Base-by-base conservation (phyloP, 495 filamentous ascomycete genomes). In the Darksidea phi region DNA sequence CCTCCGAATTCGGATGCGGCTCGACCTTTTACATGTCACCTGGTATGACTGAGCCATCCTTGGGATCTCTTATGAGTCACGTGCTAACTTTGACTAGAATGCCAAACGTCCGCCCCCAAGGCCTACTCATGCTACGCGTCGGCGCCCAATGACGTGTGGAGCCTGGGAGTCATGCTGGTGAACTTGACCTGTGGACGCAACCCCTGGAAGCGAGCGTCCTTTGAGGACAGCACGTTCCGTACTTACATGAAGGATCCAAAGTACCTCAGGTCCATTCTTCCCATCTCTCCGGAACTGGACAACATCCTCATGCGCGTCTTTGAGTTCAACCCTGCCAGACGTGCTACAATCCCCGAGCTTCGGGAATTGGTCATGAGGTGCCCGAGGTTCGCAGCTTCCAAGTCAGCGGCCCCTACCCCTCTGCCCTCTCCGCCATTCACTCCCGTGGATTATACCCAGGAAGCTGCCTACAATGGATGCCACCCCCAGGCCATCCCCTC, bases 21-120 rank as follows among this genome's bases (percentile, higher is more conserved):
- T 97, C 93, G 17, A 97, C 94, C 13, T 97, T 99, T 72, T 97
- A 99, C 78, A 97, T 97, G 95, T 93, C 88, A 58, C 94, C 94
- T 83, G 94, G 94, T 97, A 89, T 76, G 82, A 59, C 50, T 51
- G 49, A 45, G 28, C 53, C 62, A 38, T 26, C 24, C 57, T 49
- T 54, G 55, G 49, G 58, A 37, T 54, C 50, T 36, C 23, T 32
- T 48, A n/a, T n/a, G n/a, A n/a, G 46, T 59, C 50, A 66, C 74
- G 69, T 37, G 55, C 57, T 69, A 63, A 65, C 41, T 24, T 13
- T 28, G 13, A 25, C 32, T 1, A 97, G 94, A 97, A 83, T 98
- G 95, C 72, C 89, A 97, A 79, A 89, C 95, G 73, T 79, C 87
- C 46, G 86, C 88, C 64, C 84, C 91, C 42, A 83, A 86, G 72